Base-by-base conservation (phyloP, 2,329 filamentous ascomycete species). In the Colletotrichum godetiae region DNA sequence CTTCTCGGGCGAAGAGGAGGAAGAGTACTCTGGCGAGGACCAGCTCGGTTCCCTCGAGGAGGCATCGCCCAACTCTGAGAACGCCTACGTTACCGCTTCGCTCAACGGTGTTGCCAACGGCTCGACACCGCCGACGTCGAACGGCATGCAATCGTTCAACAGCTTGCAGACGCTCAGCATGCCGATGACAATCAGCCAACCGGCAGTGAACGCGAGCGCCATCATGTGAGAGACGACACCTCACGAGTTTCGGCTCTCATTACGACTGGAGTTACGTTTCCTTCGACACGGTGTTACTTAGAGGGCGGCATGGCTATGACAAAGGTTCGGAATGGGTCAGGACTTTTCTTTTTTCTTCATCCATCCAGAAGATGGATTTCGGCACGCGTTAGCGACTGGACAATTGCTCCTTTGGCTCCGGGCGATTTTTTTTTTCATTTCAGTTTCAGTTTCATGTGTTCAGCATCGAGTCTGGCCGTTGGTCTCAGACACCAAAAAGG, bases 1-100 rank as follows among this genome's bases (percentile, higher is more conserved):
- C 79, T 88, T 92, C 73, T 93, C 93, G 52, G 95, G 96, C 70
- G 95, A 97, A 78, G 95, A 97, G 58, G 91, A 96, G 77, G 95
- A 97, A 79, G 94, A 97, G 67, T 92, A 88, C 78, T 92, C 91
- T 46, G 94, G 96, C 74, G 95, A 97, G 76, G 94, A 97, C 77
- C 93, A 95, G 35, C 91, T 96, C 68, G 93, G 93, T 65, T 92
- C 94, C 52, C 89, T 95, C 33, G 94, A 95, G 75, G 93, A 95
- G 76, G 91, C 93, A 22, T 95, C 93, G 13, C 93, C 94, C 19
- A 91, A 89, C 60, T 94, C 92, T 0, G 91, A 93, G 76, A 86
- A 88, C 76, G 90, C 90, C 67, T 94, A 93, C 80, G 81, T 89
- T 57, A 82, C 88, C 6, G 80, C 84, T 5, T 89, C 88, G 1